Evolutionary conservation across 768 basidiomycete species (phyloP), one percentile per base, ranked within the genome.

Genomic region (Peribolospora kevripleyi): DNA sequence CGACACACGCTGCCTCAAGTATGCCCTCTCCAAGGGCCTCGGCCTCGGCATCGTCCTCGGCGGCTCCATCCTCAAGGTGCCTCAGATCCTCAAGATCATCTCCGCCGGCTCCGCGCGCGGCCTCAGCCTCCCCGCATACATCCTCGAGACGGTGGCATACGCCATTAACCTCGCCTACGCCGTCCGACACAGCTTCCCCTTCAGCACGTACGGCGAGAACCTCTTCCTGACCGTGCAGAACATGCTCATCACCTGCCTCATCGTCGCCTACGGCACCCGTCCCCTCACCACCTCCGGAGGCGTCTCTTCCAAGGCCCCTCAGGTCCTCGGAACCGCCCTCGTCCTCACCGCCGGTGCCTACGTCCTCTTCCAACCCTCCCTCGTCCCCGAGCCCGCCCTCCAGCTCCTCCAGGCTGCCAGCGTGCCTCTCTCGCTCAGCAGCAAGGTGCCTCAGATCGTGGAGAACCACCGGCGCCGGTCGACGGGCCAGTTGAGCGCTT

Each of bases 121-220:
- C 7, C 74, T 98, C 25, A 88, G 84, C 1, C 69, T 95, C 2
- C 72, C 81, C 2, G 82, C 86, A 4, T 95, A 87, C 67, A 68
- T 82, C 51, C 79, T 98, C 25, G 91, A 97, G 65, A 95, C 91
- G 0, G 71, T 84, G 39, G 76, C 84, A 0, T 93, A 93, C 62
- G 82, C 81, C 38, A 88, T 98, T 62, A 87, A 80, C 0, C 75
- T 88, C 38, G 78, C 78, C 8, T 98, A 97, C 69, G 81, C 88
- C 2, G 77, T 76, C 62, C 74, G 86, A 36, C 81, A 85, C 63
- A 67, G 72, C 36, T 95, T 90, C 68, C 87, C 93, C 0, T 93
- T 95, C 73, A 86, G 84, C 14, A 95, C 93, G 0, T 98, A 95
- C 57, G 93, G 93, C 63, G 93, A 98, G 68, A 95, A 91, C 71